These are phyloP conservation scores for Colletotrichum liaoningense DNA, from an alignment of 2,329 filamentous ascomycete species.

Conservation along the genomic window DNA sequence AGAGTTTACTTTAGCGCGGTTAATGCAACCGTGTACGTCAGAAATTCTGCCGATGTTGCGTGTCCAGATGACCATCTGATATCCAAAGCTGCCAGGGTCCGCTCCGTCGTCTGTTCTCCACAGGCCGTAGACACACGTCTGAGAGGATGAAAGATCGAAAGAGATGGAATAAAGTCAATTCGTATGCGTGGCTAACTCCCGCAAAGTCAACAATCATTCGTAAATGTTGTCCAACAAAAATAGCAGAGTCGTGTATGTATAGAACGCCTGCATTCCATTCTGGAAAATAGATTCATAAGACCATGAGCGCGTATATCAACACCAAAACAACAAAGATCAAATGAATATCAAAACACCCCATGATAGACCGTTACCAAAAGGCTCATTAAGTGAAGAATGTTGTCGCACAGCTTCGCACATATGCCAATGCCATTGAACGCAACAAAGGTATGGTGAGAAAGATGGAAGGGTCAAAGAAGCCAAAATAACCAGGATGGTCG, in stretches of 20 bases:
- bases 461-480: not conserved
- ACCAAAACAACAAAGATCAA: not conserved
- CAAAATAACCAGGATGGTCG: not conserved
- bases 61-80: not conserved
- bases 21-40: not conserved
- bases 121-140: not conserved
- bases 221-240: not conserved
- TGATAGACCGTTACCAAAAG: not conserved
- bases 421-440: constrained; percentile 10
- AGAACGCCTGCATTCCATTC: constrained; percentile 12
- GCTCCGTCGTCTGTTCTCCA: not conserved
- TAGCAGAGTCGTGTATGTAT: not conserved
- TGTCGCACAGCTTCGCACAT: not conserved
- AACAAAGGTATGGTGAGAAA: not conserved
- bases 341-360: not conserved
- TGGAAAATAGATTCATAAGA: not conserved
- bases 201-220: not conserved
- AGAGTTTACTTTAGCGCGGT: not conserved
- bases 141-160: not conserved
- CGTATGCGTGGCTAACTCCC: not conserved
- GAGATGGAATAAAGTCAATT: not conserved
- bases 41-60: not conserved
- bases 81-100: too few relatives aligned
- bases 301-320: not conserved
- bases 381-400: not conserved